Base-by-base conservation (phyloP, 2,329 filamentous ascomycete genomes). In the Pyrenochaeta sp. region DNA sequence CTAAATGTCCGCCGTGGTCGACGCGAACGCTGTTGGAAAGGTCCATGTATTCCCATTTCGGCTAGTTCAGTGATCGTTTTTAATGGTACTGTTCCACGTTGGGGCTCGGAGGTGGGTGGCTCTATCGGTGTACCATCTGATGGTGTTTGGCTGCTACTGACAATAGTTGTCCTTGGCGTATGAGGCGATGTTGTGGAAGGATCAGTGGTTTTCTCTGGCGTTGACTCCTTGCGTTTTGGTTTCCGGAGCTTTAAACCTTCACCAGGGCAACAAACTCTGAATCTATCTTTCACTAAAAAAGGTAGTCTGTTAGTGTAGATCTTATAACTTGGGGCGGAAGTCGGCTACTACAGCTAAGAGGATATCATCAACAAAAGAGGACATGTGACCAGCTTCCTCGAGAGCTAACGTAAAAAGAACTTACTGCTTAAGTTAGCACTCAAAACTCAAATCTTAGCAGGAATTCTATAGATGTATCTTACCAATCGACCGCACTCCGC, bases 1-100 rank as follows among this genome's bases (percentile, higher is more conserved):
- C 79, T 83, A 56, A 84, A 87, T 6, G 74, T 75, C 3, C 77
- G 77, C 7, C 83, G 78, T 29, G 75, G 75, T 19, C 82, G 77
- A 21, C 82, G 76, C 39, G 74, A 74, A 7, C 71, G 71, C 55
- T 78, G 78, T 20, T 69, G 61, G 35, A 81, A 80, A 2, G 79
- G 74, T 38, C 75, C 72, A 7, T 73, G 68, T 11, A 83, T 77
- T 3, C 78, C 80, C 18, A 81, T 69, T 14, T 71, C 56, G 11
- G 63, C 65, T 3, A 76, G 57, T 14, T 74, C 72, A 14, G 53
- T 48, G 4, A 60, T 29, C 6, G 53, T 51, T 51, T 64, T 65
- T 14, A 48, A 50, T 23, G 64, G 57, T 14, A 44, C 44, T 26
- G 49, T 47, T 29, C 28, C 47, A 40, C 51, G 48, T 18, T 44